Conservation (phyloP, 148 eudicot genomes). For the Diospyros lotus region DNA sequence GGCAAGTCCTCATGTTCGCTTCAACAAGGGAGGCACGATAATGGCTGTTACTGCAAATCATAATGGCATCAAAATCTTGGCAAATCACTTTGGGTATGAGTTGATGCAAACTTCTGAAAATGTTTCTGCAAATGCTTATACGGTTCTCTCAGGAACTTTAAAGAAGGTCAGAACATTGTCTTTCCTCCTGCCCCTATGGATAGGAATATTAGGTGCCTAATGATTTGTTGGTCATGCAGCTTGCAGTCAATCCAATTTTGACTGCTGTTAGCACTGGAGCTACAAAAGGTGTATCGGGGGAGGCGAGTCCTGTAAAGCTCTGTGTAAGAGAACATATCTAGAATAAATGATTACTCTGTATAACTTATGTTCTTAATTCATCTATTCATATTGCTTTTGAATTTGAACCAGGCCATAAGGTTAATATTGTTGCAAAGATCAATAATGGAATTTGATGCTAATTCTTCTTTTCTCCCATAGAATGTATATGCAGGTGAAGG, state of each 20-base stretch:
- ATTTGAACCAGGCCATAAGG: neutral
- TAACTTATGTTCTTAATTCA: too few species aligned
- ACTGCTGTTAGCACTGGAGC: constrained; percentile 19
- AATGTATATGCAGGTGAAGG: constrained; percentile 31
- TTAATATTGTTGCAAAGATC: neutral
- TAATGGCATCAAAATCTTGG: constrained; percentile 33
- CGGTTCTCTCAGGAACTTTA: constrained; percentile 12
- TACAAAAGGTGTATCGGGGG: constrained; percentile 18
- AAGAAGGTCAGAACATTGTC: constrained; percentile 12
- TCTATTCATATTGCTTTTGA: neutral
- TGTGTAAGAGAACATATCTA: neutral
- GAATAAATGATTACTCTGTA: neutral
- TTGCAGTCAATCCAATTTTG: constrained; percentile 17
- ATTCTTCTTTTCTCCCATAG: constrained; percentile 12
- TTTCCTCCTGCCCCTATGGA: neutral
- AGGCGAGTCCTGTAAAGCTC: constrained; percentile 20
- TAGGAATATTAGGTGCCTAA: neutral
- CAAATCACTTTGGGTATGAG: constrained; percentile 24
- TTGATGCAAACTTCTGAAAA: constrained; percentile 24
- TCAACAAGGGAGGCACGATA: constrained; percentile 34
- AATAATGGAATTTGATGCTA: neutral
- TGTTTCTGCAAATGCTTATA: constrained; percentile 15
- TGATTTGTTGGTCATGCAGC: constrained; percentile 14
- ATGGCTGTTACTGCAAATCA: constrained; percentile 36
- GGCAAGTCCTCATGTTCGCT: constrained; percentile 40